phyloP scores from a whole-genome alignment of 169 alveolate species.

The Cryptosporidium tyzzeri region DNA sequence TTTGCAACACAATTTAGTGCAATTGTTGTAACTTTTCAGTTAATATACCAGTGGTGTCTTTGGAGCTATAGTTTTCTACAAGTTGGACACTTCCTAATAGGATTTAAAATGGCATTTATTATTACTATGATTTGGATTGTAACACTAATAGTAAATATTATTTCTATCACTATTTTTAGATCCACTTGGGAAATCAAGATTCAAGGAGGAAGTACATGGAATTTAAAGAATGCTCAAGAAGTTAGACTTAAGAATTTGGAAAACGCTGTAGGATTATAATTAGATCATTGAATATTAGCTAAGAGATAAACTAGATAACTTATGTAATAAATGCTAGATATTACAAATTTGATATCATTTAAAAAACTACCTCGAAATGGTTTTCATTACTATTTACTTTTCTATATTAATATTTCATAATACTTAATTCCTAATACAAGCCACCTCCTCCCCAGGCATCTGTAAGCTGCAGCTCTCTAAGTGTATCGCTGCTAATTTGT shows the following conservation, averaged over 20 bases:
- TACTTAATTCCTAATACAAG: not conserved
- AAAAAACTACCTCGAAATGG: not conserved
- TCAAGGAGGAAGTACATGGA: slow-evolving; percentile 74
- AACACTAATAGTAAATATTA: slow-evolving; percentile 31
- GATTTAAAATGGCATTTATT: slow-evolving; percentile 43
- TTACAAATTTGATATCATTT: not conserved
- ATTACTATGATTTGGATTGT: slow-evolving; percentile 50
- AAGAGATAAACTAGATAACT: not conserved
- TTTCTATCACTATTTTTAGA: slow-evolving; percentile 53
- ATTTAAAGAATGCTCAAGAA: slow-evolving; percentile 60
- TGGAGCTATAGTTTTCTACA: slow-evolving; percentile 50
- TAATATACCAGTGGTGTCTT: slow-evolving; percentile 55
- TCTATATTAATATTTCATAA: not conserved
- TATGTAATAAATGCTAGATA: not conserved
- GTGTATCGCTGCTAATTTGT: slow-evolving; percentile 34
- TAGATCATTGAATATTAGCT: not conserved
- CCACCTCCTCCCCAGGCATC: slow-evolving; percentile 78
- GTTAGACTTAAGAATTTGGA: slow-evolving; percentile 60
- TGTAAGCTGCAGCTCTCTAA: slow-evolving; percentile 45
- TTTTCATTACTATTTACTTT: not conserved
- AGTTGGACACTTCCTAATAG: slow-evolving; percentile 51
- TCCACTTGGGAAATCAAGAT: slow-evolving; percentile 70
- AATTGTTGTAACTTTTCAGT: slow-evolving; percentile 56
- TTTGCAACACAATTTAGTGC: slow-evolving; percentile 62
- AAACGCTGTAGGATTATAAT: slow-evolving; percentile 52